Conservation (phyloP, 352 stramenopile species). For the Globisporangium orthogonon region DNA sequence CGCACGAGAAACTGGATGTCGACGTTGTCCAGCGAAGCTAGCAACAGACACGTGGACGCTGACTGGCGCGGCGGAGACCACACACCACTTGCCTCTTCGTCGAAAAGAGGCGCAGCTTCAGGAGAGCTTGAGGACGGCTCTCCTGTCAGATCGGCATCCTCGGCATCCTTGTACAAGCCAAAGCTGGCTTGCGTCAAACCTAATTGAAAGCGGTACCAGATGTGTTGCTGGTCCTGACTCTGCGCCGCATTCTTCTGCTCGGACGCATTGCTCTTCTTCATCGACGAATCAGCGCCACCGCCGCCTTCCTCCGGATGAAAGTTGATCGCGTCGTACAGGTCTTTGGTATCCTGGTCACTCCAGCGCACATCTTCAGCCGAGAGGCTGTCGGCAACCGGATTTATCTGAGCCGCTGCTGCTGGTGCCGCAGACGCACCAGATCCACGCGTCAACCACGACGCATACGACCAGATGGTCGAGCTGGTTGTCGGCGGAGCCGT, state of each 20-base stretch:
- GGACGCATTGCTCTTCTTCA: neutral
- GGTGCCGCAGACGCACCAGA: conserved; percentile 1
- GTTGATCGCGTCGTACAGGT: conserved; percentile 76
- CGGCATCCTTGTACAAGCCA: conserved; percentile 35
- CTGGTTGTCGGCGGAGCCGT: conserved; percentile 21
- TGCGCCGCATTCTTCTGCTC: neutral
- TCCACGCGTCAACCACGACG: conserved; percentile 45
- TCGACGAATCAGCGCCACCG: neutral
- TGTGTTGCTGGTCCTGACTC: conserved; percentile 46
- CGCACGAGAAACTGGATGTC: conserved; percentile 71
- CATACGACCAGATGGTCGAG: conserved; percentile 65
- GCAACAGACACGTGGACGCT: conserved; percentile 5
- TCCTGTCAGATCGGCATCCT: conserved; percentile 3
- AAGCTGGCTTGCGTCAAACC: conserved; percentile 48
- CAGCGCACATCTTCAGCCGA: conserved; percentile 51
- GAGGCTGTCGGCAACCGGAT: neutral
- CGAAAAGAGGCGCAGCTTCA: neutral
- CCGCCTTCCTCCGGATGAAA: conserved; percentile 47
- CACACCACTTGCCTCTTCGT: neutral
- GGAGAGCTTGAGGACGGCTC: conserved; percentile 2
- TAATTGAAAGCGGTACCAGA: conserved; percentile 78
- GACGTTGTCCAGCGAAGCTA: conserved; percentile 53
- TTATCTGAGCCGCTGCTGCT: neutral
- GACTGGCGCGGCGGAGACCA: conserved; percentile 1
- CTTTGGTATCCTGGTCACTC: conserved; percentile 81